Evolutionary conservation across 768 basidiomycete genomes (phyloP).

Genomic region (Lyophyllum shimeji): DNA sequence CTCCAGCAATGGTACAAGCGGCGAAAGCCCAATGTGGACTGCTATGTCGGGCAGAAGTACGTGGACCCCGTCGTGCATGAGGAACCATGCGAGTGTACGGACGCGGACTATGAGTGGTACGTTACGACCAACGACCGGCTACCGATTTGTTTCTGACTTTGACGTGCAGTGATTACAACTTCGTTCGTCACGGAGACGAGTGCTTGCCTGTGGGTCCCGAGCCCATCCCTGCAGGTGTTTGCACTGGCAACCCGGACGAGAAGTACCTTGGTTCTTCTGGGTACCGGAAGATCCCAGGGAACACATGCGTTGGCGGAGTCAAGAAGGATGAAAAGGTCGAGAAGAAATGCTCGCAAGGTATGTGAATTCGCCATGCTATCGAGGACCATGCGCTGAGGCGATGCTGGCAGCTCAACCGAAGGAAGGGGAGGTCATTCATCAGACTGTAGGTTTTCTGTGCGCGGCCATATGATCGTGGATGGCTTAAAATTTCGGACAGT

Average conservation of each 20-base stretch:
- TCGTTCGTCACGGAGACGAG: conserved; percentile 63
- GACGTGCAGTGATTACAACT: conserved; percentile 83
- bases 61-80: conserved; percentile 81
- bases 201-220: conserved; percentile 91
- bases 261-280: conserved; percentile 89
- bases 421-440: conserved; percentile 77
- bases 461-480: neutral
- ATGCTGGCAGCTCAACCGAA: conserved; percentile 62
- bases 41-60: conserved; percentile 91
- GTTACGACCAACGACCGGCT: conserved; percentile 1
- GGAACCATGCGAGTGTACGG: conserved; percentile 79
- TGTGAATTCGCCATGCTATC: conserved; percentile 24
- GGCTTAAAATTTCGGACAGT: conserved; percentile 37
- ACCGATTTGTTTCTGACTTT: neutral
- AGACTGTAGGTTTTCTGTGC: conserved; percentile 50
- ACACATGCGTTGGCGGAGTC: conserved; percentile 76
- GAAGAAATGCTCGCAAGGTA: conserved; percentile 83
- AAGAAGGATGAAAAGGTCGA: conserved; percentile 66
- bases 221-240: conserved; percentile 76
- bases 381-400: neutral
- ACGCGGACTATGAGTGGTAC: conserved; percentile 94
- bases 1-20: conserved; percentile 90
- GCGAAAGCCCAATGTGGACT: conserved; percentile 78
- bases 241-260: conserved; percentile 51
- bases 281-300: conserved; percentile 89